Evolutionary conservation across 768 basidiomycete species (phyloP), one percentile per base, ranked within the genome.

Genomic region (Exsudoporus frostii): DNA sequence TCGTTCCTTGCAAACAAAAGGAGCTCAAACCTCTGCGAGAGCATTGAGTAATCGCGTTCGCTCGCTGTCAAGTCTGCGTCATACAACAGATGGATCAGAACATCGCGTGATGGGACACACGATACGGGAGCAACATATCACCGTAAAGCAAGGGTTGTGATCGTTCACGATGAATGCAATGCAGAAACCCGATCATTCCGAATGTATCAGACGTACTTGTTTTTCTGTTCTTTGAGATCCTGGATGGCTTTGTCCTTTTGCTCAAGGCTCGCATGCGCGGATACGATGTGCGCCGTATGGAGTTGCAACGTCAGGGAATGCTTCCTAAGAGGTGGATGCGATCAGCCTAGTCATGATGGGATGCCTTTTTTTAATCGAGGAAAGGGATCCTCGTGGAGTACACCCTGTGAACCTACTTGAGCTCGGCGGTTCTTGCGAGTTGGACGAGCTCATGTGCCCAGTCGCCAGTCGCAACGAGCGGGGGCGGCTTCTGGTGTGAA

Each of bases 401-500:
- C 22, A 41, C 41, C 13, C 36, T 15, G 45, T 41, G 36, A 49
- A 80, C 88, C 61, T 68, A 92, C 90, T 92, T 92, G 63, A 92
- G 78, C 66, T 92, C 90, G 9, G 90, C 90, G 1, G 88, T 90
- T 73, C 89, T 92, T 7, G 90, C 90, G 11, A 92, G 78, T 48
- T 92, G 88, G 30, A 92, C 86, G 39, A 92, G 78, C 69, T 90
- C 88, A 61, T 86, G 87, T 25, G 88, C 90, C 90, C 90, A 92
- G 68, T 92, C 89, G 9, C 89, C 90, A 19, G 82, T 85, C 5
- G 90, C 88, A 45, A 92, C 78, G 46, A 90, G 71, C n/a, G 85
- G 83, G 6, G 64, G 61, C n/a, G 71, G 56, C 38, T 65, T 69
- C 30, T 56, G 67, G 20, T 65, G 67, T 41, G 53, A 7, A 24